Percentiles rank a stretch among this genome's conserved stretches.
These are phyloP conservation scores for Beta macrorhiza DNA, from an alignment of 179 eudicot genomes.

Conservation along the genomic window DNA sequence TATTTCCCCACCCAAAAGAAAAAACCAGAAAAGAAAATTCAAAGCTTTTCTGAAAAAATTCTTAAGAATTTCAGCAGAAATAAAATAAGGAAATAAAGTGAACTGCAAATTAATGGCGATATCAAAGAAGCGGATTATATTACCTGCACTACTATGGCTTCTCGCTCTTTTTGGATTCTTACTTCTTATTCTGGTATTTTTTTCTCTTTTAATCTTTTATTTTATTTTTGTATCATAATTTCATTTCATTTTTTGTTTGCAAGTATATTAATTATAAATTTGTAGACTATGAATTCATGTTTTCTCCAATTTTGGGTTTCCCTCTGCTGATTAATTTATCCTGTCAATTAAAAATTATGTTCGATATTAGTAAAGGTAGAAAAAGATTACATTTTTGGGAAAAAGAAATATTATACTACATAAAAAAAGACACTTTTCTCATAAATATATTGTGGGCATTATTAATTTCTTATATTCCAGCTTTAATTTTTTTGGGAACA, in stretches of 20 bases:
- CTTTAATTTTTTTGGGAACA: no score
- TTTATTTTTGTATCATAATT: background rate
- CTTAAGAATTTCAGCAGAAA: no score
- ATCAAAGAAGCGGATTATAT: constrained; percentile 22
- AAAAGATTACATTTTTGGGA: no score
- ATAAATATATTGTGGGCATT: background rate
- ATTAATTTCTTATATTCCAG: background rate
- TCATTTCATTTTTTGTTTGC: background rate
- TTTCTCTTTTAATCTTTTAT: no score
- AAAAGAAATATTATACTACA: no score
- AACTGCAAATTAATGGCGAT: constrained; percentile 1
- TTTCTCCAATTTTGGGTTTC: background rate
- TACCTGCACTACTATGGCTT: constrained; percentile 33
- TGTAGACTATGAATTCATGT: no score
- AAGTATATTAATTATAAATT: no score
- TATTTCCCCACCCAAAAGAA: background rate
- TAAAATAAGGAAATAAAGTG: background rate
- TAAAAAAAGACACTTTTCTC: no score
- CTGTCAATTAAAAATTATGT: background rate
- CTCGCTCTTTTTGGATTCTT: constrained; percentile 38
- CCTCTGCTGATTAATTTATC: background rate
- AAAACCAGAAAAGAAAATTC: background rate
- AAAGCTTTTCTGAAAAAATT: background rate
- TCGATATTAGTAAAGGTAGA: background rate
- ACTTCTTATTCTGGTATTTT: constrained; percentile 32